Percentiles rank a stretch among this genome's conserved stretches.
These are phyloP conservation scores for Spathaspora sp. DNA, from an alignment of 805 yeast genomes.

Conservation along the genomic window DNA sequence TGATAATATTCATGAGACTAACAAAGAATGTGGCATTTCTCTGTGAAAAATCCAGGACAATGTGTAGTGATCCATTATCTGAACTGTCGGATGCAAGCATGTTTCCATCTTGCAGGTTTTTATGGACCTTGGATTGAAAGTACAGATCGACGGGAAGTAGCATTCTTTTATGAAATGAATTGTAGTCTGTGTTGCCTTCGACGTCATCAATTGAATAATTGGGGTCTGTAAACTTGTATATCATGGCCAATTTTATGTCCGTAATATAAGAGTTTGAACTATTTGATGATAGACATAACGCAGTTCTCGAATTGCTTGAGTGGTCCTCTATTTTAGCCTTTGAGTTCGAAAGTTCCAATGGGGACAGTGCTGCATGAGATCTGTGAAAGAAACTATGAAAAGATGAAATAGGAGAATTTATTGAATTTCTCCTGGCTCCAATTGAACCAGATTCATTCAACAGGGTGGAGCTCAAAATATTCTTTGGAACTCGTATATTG, in stretches of 20 bases:
- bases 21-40: not conserved
- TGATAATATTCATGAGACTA: not conserved
- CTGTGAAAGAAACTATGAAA: constrained; percentile 33
- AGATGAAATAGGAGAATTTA: constrained; percentile 28
- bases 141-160: constrained; percentile 34
- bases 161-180: constrained; percentile 22
- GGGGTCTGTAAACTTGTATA: constrained; percentile 33
- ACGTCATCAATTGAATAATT: constrained; percentile 22
- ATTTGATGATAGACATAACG: constrained; percentile 29
- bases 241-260: constrained; percentile 25
- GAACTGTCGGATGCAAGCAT: not conserved
- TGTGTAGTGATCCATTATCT: not conserved
- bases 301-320: constrained; percentile 14
- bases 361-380: constrained; percentile 12
- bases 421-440: constrained; percentile 17
- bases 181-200: constrained; percentile 18
- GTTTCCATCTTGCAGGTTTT: constrained; percentile 10
- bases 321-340: constrained; percentile 12
- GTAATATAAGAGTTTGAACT: constrained; percentile 31
- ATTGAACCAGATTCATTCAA: constrained; percentile 10
- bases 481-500: constrained; percentile 20
- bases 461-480: constrained; percentile 18
- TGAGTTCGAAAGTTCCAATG: constrained; percentile 8
- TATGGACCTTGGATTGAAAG: constrained; percentile 19
- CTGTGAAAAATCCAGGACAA: not conserved